Conservation (phyloP, 2,329 filamentous ascomycete genomes). For the Arachnomyces sp. region DNA sequence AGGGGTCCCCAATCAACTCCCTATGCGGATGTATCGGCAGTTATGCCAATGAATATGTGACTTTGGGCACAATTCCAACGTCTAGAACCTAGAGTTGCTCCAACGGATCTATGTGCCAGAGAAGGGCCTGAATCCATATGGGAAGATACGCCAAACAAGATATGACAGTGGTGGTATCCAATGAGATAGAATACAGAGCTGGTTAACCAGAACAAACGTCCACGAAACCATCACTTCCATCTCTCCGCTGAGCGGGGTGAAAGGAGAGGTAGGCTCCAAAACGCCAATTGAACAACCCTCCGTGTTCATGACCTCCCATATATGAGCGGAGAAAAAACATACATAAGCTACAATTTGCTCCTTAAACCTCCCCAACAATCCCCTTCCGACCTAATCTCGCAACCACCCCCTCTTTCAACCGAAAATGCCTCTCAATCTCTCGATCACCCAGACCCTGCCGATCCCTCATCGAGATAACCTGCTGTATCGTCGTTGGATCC, state of each 20-base stretch:
- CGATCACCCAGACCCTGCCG: conserved; percentile 24
- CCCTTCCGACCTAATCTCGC: conserved; percentile 29
- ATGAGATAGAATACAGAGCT: too few species aligned
- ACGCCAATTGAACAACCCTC: conserved; percentile 7
- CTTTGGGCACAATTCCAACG: too few species aligned
- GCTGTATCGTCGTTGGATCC: conserved; percentile 43
- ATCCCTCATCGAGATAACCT: conserved; percentile 42
- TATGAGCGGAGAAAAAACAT: neutral
- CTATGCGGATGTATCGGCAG: too few species aligned
- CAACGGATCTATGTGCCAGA: too few species aligned
- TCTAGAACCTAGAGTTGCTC: too few species aligned
- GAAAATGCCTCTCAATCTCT: conserved; percentile 39
- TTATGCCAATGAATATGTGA: too few species aligned
- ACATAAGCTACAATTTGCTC: neutral
- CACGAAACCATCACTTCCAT: too few species aligned
- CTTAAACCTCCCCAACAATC: conserved; percentile 21
- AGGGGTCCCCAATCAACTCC: too few species aligned
- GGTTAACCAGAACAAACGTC: too few species aligned
- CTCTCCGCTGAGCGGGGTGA: conserved; percentile 8
- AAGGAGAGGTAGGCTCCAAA: conserved; percentile 12
- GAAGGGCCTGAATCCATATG: too few species aligned
- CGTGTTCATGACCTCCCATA: neutral
- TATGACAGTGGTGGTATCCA: too few species aligned
- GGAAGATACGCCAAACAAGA: too few species aligned
- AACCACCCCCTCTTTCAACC: conserved; percentile 38